Evolutionary conservation across 73 alveolate genomes (phyloP).

Genomic region (Paramecium caudatum): DNA sequence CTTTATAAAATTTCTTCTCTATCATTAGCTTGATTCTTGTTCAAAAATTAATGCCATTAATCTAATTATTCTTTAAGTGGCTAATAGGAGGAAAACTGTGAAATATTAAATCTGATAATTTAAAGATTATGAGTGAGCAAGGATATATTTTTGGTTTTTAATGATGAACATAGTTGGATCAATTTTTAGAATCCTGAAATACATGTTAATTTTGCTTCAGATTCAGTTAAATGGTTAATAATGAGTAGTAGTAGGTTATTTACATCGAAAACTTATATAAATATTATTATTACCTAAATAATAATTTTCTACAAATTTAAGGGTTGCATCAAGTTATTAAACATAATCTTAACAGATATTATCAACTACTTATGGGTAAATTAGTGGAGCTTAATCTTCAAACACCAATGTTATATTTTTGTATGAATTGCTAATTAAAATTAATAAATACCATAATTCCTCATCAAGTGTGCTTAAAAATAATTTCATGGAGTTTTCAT

Average conservation of each 20-base stretch:
- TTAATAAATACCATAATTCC: neutral
- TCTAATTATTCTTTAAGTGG: constrained; percentile 25
- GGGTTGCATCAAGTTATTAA: neutral
- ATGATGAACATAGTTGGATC: neutral
- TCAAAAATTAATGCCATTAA: neutral
- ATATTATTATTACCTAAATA: neutral
- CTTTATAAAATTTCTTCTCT: constrained; percentile 6
- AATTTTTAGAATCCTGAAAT: neutral
- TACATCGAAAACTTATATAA: neutral
- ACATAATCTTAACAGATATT: constrained; percentile 24
- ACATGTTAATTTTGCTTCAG: neutral
- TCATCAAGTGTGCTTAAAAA: neutral
- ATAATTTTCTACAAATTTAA: constrained; percentile 37
- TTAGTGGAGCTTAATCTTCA: neutral
- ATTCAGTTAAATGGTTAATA: neutral
- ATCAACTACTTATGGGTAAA: constrained; percentile 14
- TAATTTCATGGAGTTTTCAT: neutral
- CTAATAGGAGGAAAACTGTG: neutral
- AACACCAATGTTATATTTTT: neutral
- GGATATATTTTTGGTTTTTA: neutral
- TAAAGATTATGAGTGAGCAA: neutral
- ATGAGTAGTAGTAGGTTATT: neutral
- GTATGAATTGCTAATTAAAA: neutral
- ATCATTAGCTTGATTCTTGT: neutral
- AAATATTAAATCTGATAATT: neutral